Evolutionary conservation across 1,139 yeast genomes (phyloP), one percentile per base, ranked within the genome.

Genomic region (Scheffersomyces lignicola): DNA sequence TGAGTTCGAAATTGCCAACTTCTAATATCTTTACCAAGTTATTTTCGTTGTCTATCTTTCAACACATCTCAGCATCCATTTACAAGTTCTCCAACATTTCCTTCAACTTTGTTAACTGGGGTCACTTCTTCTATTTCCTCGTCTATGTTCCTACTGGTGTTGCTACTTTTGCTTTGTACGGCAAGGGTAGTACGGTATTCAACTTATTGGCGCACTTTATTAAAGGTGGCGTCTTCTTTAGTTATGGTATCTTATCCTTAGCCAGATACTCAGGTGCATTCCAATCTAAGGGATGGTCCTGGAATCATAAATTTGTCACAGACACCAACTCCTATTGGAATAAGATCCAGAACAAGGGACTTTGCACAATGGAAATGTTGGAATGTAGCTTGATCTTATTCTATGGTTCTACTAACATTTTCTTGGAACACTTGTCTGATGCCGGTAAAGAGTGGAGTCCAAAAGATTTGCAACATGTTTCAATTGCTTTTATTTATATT

Each of bases 131-230:
- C 36, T 79, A 72, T 49, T 76, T 78, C 36, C 64, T 80, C 37
- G 67, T 75, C 16, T 80, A 86, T 49, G 53, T 83, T 13, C 75
- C 85, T 33, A 76, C 88, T 5, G 97, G 94, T n/a, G 54, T 84
- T 23, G 89, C 89, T 5, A 81, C 86, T 3, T 83, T 85, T 33
- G 76, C 75, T 37, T 54, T 83, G 25, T 59, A 88, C 48, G 97
- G 96, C 22, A 62, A 76, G 58, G 89, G 78, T 5, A 56, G 52
- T 18, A 65, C 69, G 14, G 82, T 90, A 5, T 92, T 85, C 63
- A 89, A 87, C 52, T 62, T 92, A 36, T 71, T 90, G 42, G 98
- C 98, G 2, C 98, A 92, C 60, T 87, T 88, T 70, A 90, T 92
- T 57, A 92, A 92, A 60, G 98, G 98, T 39, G 95, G 94, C 10